A percentile compares a stretch with the other conserved stretches of the same genome.
Evolutionary conservation across 2,329 filamentous ascomycete species (phyloP).

Genomic region (Endothia cerciana): DNA sequence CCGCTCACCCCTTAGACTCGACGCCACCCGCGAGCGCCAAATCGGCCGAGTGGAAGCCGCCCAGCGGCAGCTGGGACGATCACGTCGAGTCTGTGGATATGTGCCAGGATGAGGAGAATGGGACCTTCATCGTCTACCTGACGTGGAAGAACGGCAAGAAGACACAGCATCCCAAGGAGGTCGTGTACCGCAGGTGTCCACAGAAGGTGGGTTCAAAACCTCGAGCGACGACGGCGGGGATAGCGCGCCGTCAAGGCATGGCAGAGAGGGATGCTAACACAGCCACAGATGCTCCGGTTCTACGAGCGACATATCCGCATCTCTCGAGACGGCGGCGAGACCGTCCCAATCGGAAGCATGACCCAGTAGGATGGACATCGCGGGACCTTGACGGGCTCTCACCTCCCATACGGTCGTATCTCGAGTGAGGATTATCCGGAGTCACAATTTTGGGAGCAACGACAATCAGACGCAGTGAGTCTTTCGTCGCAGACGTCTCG

Average conservation of each 20-base stretch:
- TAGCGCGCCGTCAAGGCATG: no score
- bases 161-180: conserved; percentile 70
- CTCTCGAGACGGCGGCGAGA: conserved; percentile 30
- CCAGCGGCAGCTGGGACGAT: conserved; percentile 77
- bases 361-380: conserved; percentile 14
- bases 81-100: conserved; percentile 72
- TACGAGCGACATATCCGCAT: conserved; percentile 61
- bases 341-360: conserved; percentile 22
- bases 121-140: conserved; percentile 68
- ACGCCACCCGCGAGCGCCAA: conserved; percentile 52
- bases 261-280: conserved; percentile 3
- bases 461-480: not conserved
- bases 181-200: conserved; percentile 76
- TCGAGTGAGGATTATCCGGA: not conserved
- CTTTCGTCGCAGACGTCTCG: not conserved
- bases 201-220: conserved; percentile 63
- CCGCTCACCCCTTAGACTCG: conserved; percentile 52
- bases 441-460: not conserved
- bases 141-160: conserved; percentile 76
- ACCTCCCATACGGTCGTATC: not conserved
- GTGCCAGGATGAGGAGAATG: conserved; percentile 66
- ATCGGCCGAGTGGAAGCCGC: conserved; percentile 63
- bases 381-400: not conserved
- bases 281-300: conserved; percentile 59
- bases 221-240: not conserved